Percentiles rank a stretch among this genome's conserved stretches.
phyloP scores from a whole-genome alignment of 2,329 filamentous ascomycete genomes.

The Alternaria sp. region DNA sequence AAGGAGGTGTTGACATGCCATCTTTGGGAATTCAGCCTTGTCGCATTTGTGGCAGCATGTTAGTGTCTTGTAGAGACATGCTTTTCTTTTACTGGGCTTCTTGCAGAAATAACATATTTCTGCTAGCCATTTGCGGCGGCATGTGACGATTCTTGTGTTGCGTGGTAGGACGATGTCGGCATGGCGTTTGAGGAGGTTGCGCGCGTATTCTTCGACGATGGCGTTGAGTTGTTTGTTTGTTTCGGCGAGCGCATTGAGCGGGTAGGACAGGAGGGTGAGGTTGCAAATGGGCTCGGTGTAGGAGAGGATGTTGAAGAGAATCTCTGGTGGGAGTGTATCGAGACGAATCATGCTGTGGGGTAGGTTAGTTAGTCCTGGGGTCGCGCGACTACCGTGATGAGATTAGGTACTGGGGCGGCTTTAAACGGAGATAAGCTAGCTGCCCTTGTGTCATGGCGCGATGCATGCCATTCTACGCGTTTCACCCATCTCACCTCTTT shows the following conservation, averaged over 20 bases:
- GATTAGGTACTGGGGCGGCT: neutral
- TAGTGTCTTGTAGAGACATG: conserved; percentile 34
- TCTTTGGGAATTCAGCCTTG: conserved; percentile 36
- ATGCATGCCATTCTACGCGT: neutral
- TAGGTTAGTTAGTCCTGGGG: neutral
- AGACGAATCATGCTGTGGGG: conserved; percentile 26
- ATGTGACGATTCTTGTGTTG: conserved; percentile 25
- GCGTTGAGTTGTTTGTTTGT: conserved; percentile 36
- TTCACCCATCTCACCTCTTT: neutral
- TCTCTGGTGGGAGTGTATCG: conserved; percentile 38
- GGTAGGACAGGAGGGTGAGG: conserved; percentile 16
- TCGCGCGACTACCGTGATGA: neutral
- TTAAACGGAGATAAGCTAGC: neutral
- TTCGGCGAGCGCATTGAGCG: conserved; percentile 37
- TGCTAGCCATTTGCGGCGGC: conserved; percentile 38
- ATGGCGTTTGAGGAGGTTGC: conserved; percentile 37
- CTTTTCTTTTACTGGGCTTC: conserved; percentile 34
- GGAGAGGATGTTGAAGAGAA: conserved; percentile 42
- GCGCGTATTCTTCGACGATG: conserved; percentile 43
- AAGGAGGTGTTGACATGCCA: conserved; percentile 26
- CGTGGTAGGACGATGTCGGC: conserved; percentile 30
- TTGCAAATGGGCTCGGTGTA: conserved; percentile 26
- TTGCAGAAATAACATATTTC: conserved; percentile 42
- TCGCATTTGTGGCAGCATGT: conserved; percentile 44
- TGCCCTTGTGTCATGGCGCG: neutral